Percentiles rank a stretch among this genome's conserved stretches.
These are phyloP conservation scores for Chimonanthus salicifolius DNA, from an alignment of 164 flowering plant species.

Conservation along the genomic window DNA sequence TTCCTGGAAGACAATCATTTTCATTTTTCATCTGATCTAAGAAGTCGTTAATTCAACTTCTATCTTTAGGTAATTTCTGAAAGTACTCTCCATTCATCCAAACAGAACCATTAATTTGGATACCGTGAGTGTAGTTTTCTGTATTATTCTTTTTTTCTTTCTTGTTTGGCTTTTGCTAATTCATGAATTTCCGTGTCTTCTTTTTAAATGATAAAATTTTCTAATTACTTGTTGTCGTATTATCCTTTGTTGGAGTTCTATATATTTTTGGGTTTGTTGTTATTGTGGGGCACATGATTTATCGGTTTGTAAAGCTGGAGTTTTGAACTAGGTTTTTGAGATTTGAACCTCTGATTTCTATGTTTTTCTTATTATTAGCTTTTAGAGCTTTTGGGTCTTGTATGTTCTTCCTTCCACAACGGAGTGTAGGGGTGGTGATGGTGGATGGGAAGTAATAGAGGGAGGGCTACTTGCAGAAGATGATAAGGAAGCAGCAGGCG, in stretches of 20 bases:
- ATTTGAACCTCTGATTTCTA: not conserved
- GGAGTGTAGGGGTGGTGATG: slow-evolving; percentile 5
- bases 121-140: not conserved
- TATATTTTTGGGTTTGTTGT: too few relatives aligned
- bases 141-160: not conserved
- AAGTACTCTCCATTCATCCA: too few relatives aligned
- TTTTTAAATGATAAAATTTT: not conserved
- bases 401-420: not conserved
- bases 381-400: not conserved
- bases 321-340: not conserved
- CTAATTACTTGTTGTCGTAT: too few relatives aligned
- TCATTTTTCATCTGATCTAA: too few relatives aligned
- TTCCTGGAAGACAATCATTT: too few relatives aligned
- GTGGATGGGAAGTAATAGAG: slow-evolving; percentile 18
- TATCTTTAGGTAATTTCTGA: too few relatives aligned
- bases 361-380: not conserved
- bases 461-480: slow-evolving; percentile 4
- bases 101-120: too few relatives aligned
- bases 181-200: not conserved
- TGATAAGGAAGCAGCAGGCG: slow-evolving; percentile 10
- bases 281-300: too few relatives aligned
- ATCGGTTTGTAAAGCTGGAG: not conserved
- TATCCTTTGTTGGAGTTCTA: too few relatives aligned
- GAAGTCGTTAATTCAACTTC: too few relatives aligned
- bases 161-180: not conserved